Percentiles rank a stretch among this genome's conserved stretches.
phyloP scores from a whole-genome alignment of 495 filamentous ascomycete species.

The Lophiotrema nucula region DNA sequence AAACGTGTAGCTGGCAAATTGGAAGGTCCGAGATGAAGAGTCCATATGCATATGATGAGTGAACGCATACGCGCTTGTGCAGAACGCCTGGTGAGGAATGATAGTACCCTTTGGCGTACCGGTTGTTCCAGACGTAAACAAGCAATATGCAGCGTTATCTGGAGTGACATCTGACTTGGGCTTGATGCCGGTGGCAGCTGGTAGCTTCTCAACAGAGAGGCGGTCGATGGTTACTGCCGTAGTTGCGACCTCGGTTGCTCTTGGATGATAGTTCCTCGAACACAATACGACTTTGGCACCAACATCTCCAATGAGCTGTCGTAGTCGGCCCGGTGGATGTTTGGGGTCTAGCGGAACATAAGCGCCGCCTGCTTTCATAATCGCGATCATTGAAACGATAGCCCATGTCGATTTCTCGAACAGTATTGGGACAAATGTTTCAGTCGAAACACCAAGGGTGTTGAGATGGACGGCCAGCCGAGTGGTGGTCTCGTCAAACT shows the following conservation, averaged over 20 bases:
- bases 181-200: not conserved
- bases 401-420: slow-evolving; percentile 51
- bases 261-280: slow-evolving; percentile 33
- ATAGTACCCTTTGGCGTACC: slow-evolving; percentile 32
- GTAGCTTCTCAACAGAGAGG: slow-evolving; percentile 3
- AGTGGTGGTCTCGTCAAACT: slow-evolving; percentile 49
- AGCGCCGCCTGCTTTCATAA: slow-evolving; percentile 50
- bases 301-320: slow-evolving; percentile 40
- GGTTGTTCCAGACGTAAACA: slow-evolving; percentile 34
- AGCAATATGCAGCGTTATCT: slow-evolving; percentile 24
- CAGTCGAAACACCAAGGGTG: slow-evolving; percentile 29
- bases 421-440: slow-evolving; percentile 42
- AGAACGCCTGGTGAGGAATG: slow-evolving; percentile 26
- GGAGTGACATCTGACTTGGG: slow-evolving; percentile 21
- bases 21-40: slow-evolving; percentile 14
- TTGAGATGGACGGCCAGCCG: slow-evolving; percentile 43
- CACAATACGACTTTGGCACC: slow-evolving; percentile 45
- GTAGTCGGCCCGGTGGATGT: slow-evolving; percentile 33
- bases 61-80: slow-evolving; percentile 16
- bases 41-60: slow-evolving; percentile 14
- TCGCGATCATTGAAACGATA: slow-evolving; percentile 47
- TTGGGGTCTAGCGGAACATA: slow-evolving; percentile 46
- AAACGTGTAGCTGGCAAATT: slow-evolving; percentile 34
- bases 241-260: slow-evolving; percentile 7
- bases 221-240: slow-evolving; percentile 11